Evolutionary conservation across 1,284 basidiomycete genomes (phyloP).

Genomic region (Bjerkandera adusta): DNA sequence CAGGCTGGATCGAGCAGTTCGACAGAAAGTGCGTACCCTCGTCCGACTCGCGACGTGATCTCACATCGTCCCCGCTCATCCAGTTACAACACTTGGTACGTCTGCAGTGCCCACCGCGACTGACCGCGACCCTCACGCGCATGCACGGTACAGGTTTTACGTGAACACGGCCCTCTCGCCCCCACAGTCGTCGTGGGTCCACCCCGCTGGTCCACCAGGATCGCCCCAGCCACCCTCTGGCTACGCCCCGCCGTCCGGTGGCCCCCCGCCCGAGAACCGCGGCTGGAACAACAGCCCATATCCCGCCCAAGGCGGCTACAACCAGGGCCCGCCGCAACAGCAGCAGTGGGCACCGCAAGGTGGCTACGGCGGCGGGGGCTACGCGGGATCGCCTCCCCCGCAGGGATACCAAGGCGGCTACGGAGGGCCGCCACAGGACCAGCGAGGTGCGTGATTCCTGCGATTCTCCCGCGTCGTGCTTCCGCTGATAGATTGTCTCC

Average conservation of each 20-base stretch:
- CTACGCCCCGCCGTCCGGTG: slow-evolving; percentile 43
- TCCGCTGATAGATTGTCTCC: slow-evolving; percentile 11
- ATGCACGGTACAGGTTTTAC: slow-evolving; percentile 60
- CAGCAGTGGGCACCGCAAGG: slow-evolving; percentile 18
- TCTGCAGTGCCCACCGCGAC: slow-evolving; percentile 8
- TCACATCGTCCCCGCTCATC: slow-evolving; percentile 11
- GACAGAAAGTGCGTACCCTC: slow-evolving; percentile 55
- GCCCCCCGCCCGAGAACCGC: slow-evolving; percentile 37
- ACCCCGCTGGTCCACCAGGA: slow-evolving; percentile 52
- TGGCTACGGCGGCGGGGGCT: slow-evolving; percentile 24
- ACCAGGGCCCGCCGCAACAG: slow-evolving; percentile 23
- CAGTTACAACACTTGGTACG: slow-evolving; percentile 70
- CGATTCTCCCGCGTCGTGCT: background rate
- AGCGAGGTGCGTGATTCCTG: slow-evolving; percentile 19
- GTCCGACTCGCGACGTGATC: slow-evolving; percentile 2
- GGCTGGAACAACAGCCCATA: slow-evolving; percentile 26
- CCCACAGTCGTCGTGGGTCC: slow-evolving; percentile 63
- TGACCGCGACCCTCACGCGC: background rate
- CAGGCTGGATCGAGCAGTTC: slow-evolving; percentile 69
- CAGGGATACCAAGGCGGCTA: slow-evolving; percentile 26
- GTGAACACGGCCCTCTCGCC: slow-evolving; percentile 61
- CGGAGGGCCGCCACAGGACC: slow-evolving; percentile 26
- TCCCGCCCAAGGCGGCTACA: slow-evolving; percentile 23
- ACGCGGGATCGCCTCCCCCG: slow-evolving; percentile 17
- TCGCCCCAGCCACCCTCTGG: slow-evolving; percentile 33